Base-by-base conservation (phyloP, 495 filamentous ascomycete species). In the Bombardia bombarda region DNA sequence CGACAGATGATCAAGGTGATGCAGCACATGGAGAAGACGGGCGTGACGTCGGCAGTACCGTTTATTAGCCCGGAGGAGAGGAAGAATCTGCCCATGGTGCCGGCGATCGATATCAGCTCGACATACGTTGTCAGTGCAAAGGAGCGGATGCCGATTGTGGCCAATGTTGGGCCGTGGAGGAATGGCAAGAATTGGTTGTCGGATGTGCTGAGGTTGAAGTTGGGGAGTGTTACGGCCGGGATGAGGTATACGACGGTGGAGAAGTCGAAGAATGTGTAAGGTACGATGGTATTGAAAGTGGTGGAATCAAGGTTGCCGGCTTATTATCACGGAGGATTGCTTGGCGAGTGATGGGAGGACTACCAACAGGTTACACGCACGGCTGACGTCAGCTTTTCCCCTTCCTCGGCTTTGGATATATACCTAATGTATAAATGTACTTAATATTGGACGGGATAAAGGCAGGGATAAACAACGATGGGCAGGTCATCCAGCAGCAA, bases 1-100 rank as follows among this genome's bases (percentile, higher is more conserved):
- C 48, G 49, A 12, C 52, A 62, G 21, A 16, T 64, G 10, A 56
- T 70, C 43, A 58, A 60, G 34, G 49, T 70, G 3, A 62, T 67
- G 25, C 58, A 57, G 50, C 48, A 63, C 26, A 63, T 64, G 65
- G 53, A 59, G 9, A 47, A 49, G 32, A 45, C 41, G 2, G 63
- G 63, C 1, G 64, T 64, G 3, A 53, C 51, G 1, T 50, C 50
- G 1, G 64, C 52, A 2, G 33, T 41, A 13, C 67, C 67, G 1
- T 32, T 47, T 13, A 30, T 62, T 3, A 40, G 55, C 3, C 28
- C 50, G 18, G 33, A 23, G 9, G 45, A 49, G 41, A 35, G 51
- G 14, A 49, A 41, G 7, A 18, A 9, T 7, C 16, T 59, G 28
- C 51, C 56, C 0, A 32, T n/a, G 18, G 20, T 43, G 32, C 56